Conservation (phyloP, 129 eudicot genomes). For the Dittrichia graveolens region DNA sequence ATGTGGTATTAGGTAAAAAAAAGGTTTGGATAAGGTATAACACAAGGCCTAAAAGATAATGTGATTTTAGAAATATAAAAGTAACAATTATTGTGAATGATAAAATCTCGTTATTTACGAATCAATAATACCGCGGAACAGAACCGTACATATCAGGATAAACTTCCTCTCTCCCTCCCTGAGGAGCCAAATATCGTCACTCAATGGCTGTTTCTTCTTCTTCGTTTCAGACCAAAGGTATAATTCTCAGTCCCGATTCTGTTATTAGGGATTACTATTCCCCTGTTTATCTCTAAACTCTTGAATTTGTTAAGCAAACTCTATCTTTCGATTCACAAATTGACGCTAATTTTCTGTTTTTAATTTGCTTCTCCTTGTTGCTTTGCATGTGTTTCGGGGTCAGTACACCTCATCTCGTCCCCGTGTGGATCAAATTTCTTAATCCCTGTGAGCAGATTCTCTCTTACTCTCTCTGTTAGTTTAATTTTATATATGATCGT, state of each 20-base stretch:
- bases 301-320: constrained; percentile 14
- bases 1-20: too few relatives aligned
- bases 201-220: constrained; percentile 26
- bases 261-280: constrained; percentile 13
- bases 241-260: constrained; percentile 5
- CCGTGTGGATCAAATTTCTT: constrained; percentile 18
- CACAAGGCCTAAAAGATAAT: too few relatives aligned
- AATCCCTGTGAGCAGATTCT: constrained; percentile 29
- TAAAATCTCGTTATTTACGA: too few relatives aligned
- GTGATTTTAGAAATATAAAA: too few relatives aligned
- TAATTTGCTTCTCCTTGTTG: not conserved
- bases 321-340: not conserved
- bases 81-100: too few relatives aligned
- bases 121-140: too few relatives aligned
- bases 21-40: too few relatives aligned
- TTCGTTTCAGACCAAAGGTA: constrained; percentile 29
- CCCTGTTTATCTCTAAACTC: not conserved
- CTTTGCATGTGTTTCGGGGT: constrained; percentile 30
- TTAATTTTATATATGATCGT: not conserved
- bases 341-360: not conserved
- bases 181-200: not conserved
- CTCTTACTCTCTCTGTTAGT: not conserved
- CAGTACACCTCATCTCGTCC: constrained; percentile 26
- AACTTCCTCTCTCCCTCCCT: not conserved
- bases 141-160: constrained; percentile 29